Percentiles rank a stretch among this genome's conserved stretches.
Evolutionary conservation across 257 asterid genomes (phyloP).

Genomic region (Sherardia arvensis): DNA sequence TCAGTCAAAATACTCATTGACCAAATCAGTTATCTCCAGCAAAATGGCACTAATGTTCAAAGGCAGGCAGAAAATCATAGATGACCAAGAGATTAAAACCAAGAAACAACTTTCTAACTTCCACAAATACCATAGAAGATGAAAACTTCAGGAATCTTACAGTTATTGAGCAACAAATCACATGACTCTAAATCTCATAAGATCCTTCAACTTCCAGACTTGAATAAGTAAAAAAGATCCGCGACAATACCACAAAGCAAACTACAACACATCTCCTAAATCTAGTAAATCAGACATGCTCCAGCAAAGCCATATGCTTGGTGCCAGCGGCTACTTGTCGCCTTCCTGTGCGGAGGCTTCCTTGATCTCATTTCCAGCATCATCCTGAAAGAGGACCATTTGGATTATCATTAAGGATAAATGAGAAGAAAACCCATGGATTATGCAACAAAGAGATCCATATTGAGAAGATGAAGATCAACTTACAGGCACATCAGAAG

Average conservation of each 20-base stretch:
- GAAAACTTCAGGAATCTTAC: neutral
- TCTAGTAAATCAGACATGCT: conserved; percentile 2
- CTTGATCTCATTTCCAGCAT: conserved; percentile 21
- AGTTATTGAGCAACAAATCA: neutral
- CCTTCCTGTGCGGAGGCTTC: conserved; percentile 14
- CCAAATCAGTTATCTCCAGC: no score
- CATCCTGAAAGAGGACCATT: conserved; percentile 14
- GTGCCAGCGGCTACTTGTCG: conserved; percentile 4
- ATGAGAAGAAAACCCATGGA: neutral
- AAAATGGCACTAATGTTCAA: no score
- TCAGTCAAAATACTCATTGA: no score
- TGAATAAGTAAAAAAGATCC: neutral
- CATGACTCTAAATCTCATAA: neutral
- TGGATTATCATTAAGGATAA: neutral
- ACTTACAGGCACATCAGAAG: conserved; percentile 24
- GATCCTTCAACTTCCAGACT: conserved; percentile 1
- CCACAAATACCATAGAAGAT: neutral
- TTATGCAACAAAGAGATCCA: neutral
- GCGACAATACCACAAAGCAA: neutral
- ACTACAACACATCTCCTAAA: conserved; percentile 11
- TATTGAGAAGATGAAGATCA: neutral
- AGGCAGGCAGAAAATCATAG: neutral
- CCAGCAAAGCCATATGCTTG: neutral
- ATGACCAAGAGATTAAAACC: neutral
- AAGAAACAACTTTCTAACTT: neutral